Evolutionary conservation across 2,329 filamentous ascomycete genomes (phyloP).

Genomic region (Beauveria asiatica): DNA sequence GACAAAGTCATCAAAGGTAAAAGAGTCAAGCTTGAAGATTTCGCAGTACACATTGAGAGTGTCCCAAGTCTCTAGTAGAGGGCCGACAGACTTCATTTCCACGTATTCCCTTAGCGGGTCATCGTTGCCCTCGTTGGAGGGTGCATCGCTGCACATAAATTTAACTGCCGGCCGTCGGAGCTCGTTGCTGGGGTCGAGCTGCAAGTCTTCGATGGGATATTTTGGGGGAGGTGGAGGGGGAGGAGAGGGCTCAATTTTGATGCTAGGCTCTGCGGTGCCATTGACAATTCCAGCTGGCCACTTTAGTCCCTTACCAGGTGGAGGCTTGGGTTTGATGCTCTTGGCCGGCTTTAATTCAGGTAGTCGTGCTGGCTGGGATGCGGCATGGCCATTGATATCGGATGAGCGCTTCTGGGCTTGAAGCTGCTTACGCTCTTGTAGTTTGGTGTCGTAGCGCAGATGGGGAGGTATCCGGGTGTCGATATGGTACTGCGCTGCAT

Average conservation of each 20-base stretch:
- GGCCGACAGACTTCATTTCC: constrained; percentile 75
- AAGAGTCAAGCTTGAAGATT: constrained; percentile 88
- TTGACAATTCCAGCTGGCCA: constrained; percentile 24
- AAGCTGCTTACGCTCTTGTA: constrained; percentile 66
- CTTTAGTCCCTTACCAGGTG: constrained; percentile 59
- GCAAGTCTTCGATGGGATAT: constrained; percentile 91
- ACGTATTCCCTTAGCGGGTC: constrained; percentile 40
- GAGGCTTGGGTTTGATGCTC: background rate
- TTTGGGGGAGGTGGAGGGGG: constrained; percentile 61
- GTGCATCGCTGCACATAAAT: constrained; percentile 62
- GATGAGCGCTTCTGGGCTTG: constrained; percentile 56
- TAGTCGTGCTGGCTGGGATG: constrained; percentile 41
- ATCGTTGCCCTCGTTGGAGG: constrained; percentile 36
- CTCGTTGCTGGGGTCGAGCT: constrained; percentile 61
- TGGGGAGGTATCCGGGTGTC: constrained; percentile 78
- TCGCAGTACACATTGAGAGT: constrained; percentile 97
- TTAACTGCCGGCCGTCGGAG: constrained; percentile 65
- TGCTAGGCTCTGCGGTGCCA: constrained; percentile 25
- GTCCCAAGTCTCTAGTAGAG: constrained; percentile 86
- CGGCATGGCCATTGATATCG: constrained; percentile 33
- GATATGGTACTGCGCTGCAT: constrained; percentile 78
- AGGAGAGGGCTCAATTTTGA: constrained; percentile 28
- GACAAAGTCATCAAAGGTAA: constrained; percentile 94
- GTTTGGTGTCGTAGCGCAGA: constrained; percentile 71
- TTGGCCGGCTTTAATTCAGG: constrained; percentile 59